phyloP scores from a whole-genome alignment of 2,329 filamentous ascomycete genomes.

The Neonectria faginata region DNA sequence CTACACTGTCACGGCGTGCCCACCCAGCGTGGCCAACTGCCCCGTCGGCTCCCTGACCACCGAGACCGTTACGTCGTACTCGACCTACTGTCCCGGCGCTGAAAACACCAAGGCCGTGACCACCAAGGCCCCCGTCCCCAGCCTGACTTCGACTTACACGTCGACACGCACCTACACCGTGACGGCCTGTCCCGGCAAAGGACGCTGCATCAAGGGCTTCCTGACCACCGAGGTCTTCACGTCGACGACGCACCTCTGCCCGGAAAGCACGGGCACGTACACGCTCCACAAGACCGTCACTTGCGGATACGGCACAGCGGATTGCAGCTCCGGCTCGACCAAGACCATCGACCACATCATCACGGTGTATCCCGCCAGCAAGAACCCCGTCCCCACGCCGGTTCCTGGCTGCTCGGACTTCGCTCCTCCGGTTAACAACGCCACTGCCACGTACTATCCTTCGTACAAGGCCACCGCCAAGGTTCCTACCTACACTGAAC shows the following conservation, averaged over 20 bases:
- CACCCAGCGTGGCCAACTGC: conserved; percentile 44
- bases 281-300: conserved; percentile 47
- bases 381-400: conserved; percentile 20
- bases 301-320: conserved; percentile 43
- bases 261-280: conserved; percentile 45
- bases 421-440: conserved; percentile 33
- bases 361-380: conserved; percentile 44
- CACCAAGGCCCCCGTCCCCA: conserved; percentile 26
- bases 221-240: conserved; percentile 42
- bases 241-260: conserved; percentile 36
- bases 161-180: conserved; percentile 67
- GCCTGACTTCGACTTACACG: conserved; percentile 58
- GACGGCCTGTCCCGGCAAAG: conserved; percentile 67
- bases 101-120: conserved; percentile 4
- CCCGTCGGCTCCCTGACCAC: conserved; percentile 47
- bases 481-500: conserved; percentile 26
- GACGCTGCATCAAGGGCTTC: conserved; percentile 37
- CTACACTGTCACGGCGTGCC: conserved; percentile 50
- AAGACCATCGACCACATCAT: conserved; percentile 39
- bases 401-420: too few relatives aligned
- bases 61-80: conserved; percentile 44
- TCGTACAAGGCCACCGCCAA: conserved; percentile 20
- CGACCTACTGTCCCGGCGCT: conserved; percentile 53
- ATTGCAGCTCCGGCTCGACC: conserved; percentile 45
- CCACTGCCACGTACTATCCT: conserved; percentile 29